These are phyloP conservation scores for Chamaecrista fasciculata DNA, from an alignment of 306 rosid genomes.

Conservation along the genomic window DNA sequence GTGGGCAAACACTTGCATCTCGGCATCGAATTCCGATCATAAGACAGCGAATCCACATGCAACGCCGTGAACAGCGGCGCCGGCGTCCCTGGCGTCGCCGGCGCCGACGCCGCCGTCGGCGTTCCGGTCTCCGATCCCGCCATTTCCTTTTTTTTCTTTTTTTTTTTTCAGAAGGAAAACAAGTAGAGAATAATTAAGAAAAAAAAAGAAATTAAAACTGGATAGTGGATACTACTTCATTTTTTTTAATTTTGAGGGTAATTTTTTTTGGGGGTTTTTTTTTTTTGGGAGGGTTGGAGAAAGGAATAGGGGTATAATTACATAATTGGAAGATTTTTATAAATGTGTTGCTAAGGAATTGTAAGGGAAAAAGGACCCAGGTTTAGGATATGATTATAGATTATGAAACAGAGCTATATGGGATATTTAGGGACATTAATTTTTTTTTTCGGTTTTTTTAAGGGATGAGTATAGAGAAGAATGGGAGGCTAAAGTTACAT, in stretches of 20 bases:
- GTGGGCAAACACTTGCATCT: conserved; percentile 73
- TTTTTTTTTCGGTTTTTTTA: conserved; percentile 12
- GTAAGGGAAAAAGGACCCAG: conserved; percentile 50
- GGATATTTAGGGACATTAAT: background rate
- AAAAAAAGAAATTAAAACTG: background rate
- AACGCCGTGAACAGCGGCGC: conserved; percentile 64
- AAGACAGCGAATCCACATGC: conserved; percentile 67
- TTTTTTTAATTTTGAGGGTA: background rate
- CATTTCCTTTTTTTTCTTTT: conserved; percentile 31
- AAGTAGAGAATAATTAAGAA: background rate
- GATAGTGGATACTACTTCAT: conserved; percentile 42
- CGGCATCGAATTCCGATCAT: conserved; percentile 72
- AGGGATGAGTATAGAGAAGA: background rate
- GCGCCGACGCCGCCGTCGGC: conserved; percentile 62
- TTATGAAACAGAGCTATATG: background rate
- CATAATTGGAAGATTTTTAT: conserved; percentile 68
- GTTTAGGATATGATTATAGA: conserved; percentile 9
- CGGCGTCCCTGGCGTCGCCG: conserved; percentile 71
- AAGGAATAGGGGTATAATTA: conserved; percentile 37
- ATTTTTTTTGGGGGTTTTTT: conserved; percentile 17
- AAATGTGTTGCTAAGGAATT: conserved; percentile 55
- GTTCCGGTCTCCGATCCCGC: conserved; percentile 56
- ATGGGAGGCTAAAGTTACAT: conserved; percentile 52
- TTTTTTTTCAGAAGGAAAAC: background rate
- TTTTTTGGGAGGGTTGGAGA: conserved; percentile 9